phyloP scores from a whole-genome alignment of 1,284 basidiomycete genomes.

The Wallemia hederae region DNA sequence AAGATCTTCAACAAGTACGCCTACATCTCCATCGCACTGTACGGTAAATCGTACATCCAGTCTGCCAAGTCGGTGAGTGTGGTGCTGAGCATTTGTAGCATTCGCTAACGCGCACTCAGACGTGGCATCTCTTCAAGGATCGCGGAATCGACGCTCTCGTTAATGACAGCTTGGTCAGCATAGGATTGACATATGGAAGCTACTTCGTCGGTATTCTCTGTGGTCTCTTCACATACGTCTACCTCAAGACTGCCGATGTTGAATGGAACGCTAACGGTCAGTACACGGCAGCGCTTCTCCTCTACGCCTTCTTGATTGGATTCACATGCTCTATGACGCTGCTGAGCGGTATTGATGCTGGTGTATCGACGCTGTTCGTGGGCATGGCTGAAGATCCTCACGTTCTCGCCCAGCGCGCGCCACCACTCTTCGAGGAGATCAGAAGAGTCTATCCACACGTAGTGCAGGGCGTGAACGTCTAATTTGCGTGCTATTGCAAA shows the following conservation, averaged over 20 bases:
- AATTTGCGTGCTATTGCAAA: too few species aligned
- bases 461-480: neutral
- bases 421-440: neutral
- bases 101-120: slow-evolving; percentile 46
- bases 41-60: slow-evolving; percentile 44
- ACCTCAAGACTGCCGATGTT: slow-evolving; percentile 19
- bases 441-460: neutral
- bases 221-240: slow-evolving; percentile 51
- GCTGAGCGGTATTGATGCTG: neutral
- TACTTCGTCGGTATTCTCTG: slow-evolving; percentile 48
- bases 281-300: neutral
- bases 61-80: neutral
- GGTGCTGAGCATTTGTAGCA: neutral
- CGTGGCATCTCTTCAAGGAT: slow-evolving; percentile 59
- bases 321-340: neutral
- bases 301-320: neutral
- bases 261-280: neutral
- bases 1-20: slow-evolving; percentile 41
- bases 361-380: neutral
- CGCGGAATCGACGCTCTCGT: slow-evolving; percentile 53
- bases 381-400: neutral
- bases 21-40: slow-evolving; percentile 26
- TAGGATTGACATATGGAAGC: slow-evolving; percentile 43
- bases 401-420: neutral
- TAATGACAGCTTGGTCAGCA: slow-evolving; percentile 58